Evolutionary conservation across 352 stramenopile genomes (phyloP).

Genomic region (Pythium biforme): DNA sequence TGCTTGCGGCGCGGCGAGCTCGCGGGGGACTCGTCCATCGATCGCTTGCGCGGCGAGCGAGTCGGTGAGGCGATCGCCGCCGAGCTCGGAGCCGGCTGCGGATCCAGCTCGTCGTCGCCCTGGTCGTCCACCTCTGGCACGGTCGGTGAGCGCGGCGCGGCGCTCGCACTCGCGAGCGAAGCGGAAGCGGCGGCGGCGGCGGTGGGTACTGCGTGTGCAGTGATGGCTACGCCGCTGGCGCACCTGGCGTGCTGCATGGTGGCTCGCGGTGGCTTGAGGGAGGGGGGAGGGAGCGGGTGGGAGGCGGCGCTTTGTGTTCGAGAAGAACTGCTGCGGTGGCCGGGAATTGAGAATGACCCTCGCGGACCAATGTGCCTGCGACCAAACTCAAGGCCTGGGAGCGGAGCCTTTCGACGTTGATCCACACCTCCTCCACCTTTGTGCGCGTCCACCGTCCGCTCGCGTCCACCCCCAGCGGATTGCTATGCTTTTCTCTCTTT

Average conservation of each 20-base stretch:
- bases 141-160: neutral
- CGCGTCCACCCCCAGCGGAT: conserved; percentile 6
- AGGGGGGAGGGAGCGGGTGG: neutral
- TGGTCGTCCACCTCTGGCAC: neutral
- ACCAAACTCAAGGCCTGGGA: conserved; percentile 29
- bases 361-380: conserved; percentile 25
- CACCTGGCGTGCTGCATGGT: conserved; percentile 9
- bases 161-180: neutral
- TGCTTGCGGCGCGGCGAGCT: conserved; percentile 27
- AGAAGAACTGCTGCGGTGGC: conserved; percentile 8
- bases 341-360: conserved; percentile 18
- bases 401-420: conserved; percentile 35
- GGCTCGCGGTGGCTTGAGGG: neutral
- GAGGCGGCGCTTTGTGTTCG: conserved; percentile 11
- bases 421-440: conserved; percentile 26
- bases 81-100: neutral
- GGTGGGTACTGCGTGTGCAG: neutral
- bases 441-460: conserved; percentile 17
- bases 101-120: conserved; percentile 5
- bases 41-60: conserved; percentile 8
- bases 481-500: neutral
- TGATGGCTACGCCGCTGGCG: conserved; percentile 9
- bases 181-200: neutral
- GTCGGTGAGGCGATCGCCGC: neutral
- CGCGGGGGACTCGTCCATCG: neutral